These are phyloP conservation scores for Lipomyces sp. DNA, from an alignment of 805 yeast genomes.

Conservation along the genomic window DNA sequence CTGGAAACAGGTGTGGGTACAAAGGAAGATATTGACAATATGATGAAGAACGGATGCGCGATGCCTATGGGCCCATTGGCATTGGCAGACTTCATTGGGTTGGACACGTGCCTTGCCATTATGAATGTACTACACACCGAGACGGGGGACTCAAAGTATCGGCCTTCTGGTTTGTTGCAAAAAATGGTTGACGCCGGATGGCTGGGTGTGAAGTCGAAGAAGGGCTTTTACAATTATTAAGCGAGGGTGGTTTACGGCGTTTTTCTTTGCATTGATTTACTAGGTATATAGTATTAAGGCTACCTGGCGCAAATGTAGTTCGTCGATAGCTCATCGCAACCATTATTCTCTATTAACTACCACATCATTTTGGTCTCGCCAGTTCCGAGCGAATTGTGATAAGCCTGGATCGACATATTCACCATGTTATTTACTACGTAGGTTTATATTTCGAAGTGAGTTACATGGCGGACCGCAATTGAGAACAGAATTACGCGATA, in stretches of 20 bases:
- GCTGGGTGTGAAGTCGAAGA: conserved; percentile 50
- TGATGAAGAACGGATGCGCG: conserved; percentile 54
- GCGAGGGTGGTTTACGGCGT: neutral
- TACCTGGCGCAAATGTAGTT: too few relatives aligned
- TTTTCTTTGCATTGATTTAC: neutral
- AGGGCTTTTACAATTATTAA: conserved; percentile 50
- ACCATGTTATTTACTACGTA: too few relatives aligned
- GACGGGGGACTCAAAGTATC: conserved; percentile 51
- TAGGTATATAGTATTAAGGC: too few relatives aligned
- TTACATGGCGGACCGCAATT: too few relatives aligned
- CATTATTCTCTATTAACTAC: too few relatives aligned
- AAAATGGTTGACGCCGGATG: conserved; percentile 52
- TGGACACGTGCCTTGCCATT: conserved; percentile 52
- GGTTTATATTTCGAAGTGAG: too few relatives aligned
- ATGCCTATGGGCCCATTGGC: conserved; percentile 55
- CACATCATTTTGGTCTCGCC: too few relatives aligned
- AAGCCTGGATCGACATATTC: too few relatives aligned
- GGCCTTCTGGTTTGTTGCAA: conserved; percentile 48
- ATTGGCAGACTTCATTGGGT: conserved; percentile 52
- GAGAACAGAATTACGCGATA: too few relatives aligned
- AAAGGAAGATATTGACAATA: conserved; percentile 51
- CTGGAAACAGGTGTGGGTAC: conserved; percentile 50
- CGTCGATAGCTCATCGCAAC: too few relatives aligned
- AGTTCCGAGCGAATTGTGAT: too few relatives aligned
- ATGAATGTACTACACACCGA: conserved; percentile 49